Base-by-base conservation (phyloP, 805 yeast genomes). In the Nakazawaea molendinolei region DNA sequence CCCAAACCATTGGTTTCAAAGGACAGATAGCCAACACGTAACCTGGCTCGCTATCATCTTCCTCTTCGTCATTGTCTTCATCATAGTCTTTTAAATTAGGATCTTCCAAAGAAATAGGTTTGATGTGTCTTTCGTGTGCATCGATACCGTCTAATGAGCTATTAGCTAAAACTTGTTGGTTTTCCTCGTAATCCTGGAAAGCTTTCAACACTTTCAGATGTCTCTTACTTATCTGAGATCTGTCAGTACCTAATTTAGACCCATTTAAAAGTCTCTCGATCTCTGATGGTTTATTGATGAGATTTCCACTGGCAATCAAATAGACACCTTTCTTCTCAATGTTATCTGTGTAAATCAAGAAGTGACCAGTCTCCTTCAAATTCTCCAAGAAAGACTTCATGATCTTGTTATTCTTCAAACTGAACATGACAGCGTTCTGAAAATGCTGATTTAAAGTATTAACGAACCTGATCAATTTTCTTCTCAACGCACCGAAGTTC, bases 1-100 rank as follows among this genome's bases (percentile, higher is more conserved):
- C 87, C 97, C 97, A 90, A 33, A 84, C 75, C 57, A 89, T 71
- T 0, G 96, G 94, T 48, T 85, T 85, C 3, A 79, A 69, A 0
- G 95, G 87, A 48, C 85, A 78, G 4, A 89, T 57, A 0, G 86
- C 80, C 19, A 87, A 48, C 10, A 86, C 70, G 44, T 84, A 86
- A 0, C 86, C 84, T 19, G 51, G 46, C 42, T 52, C 65, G 43
- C 46, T 60, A 42, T 38, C 33, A 8, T 23, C 56, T 34, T 54
- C 49, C 6, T 46, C 33, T 12, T 47, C 51, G 13, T 51, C 50
- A 17, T 48, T 44, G n/a, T 58, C 60, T n/a, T n/a, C n/a, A n/a
- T n/a, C n/a, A n/a, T n/a, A n/a, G n/a, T n/a, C n/a, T n/a, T n/a
- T n/a, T n/a, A n/a, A n/a, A n/a, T n/a, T n/a, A n/a, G n/a, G n/a